Base-by-base conservation (phyloP, 257 asterid species). In the Fraxinus quadrangulata region DNA sequence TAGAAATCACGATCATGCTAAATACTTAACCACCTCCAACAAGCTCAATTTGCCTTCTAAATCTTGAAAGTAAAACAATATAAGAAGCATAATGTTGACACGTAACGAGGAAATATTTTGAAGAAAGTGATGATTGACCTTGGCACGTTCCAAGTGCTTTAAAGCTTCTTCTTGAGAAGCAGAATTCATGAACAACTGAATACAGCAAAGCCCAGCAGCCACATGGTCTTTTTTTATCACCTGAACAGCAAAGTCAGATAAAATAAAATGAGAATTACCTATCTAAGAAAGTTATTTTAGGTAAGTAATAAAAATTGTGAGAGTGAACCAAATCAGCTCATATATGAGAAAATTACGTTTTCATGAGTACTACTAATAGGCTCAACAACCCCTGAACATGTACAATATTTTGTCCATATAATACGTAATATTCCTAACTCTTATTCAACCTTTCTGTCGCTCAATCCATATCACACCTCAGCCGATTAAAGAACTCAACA, bases 141-240 rank as follows among this genome's bases (percentile, higher is more conserved):
- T 88, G 79, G 99, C 94, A 82, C 88, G 83, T 81, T 95, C 99
- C 88, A 95, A 84, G 96, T 95, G 97, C 85, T 83, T 84, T 81
- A 89, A 75, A 78, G 98, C 94, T 84, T 87, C 97, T 86, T 95
- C 99, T 81, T 88, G 98, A 81, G 97, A 89, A 81, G 94, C 88
- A 79, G 98, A 93, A 86, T 93, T 92, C 96, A 95, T 86, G 83
- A 91, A 95, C 83, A 95, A 87, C 87, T 95, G 99, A 78, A 95
- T 90, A 84, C 97, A 95, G 84, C 98, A 95, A 77, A 93, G 94
- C 76, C 98, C 99, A 77, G 97, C 97, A 23, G 98, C 98, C 71
- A 95, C 87, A 17, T 93, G 94, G 82, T 95, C 99, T 86, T 90
- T 95, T 87, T 88, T 95, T 81, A 93, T 86, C 87, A 95, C 99